A percentile compares a stretch with the other conserved stretches of the same genome.
Evolutionary conservation across 345 rosid species (phyloP).

Genomic region (Eucalyptus virginea): DNA sequence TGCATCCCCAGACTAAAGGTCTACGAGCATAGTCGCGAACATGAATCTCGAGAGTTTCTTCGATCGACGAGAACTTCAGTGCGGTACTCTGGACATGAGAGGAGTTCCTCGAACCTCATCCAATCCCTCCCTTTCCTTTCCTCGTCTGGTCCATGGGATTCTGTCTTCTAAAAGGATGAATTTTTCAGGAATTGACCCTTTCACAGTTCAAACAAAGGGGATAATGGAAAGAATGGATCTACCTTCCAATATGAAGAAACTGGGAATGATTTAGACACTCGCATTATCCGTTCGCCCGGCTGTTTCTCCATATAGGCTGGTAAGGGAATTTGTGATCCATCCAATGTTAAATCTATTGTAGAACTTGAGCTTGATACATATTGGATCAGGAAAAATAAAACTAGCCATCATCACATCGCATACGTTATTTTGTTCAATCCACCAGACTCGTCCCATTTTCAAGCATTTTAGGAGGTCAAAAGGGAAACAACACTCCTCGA

Average conservation of each 20-base stretch:
- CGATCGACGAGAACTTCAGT: neutral
- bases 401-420: neutral
- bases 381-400: neutral
- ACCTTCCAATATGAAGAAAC: neutral
- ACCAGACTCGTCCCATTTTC: neutral
- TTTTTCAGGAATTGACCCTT: neutral
- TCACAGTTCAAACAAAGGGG: neutral
- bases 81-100: neutral
- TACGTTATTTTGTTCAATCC: neutral
- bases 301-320: neutral
- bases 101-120: neutral
- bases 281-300: neutral
- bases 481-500: neutral
- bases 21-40: neutral
- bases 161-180: neutral
- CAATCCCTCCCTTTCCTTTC: neutral
- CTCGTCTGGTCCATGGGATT: neutral
- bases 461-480: neutral
- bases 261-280: neutral
- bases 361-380: neutral
- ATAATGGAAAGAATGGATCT: neutral
- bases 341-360: neutral
- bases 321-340: neutral
- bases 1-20: accelerated
- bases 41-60: neutral